These are phyloP conservation scores for Trichoderma asperellum DNA, from an alignment of 2,329 filamentous ascomycete genomes.

Conservation along the genomic window DNA sequence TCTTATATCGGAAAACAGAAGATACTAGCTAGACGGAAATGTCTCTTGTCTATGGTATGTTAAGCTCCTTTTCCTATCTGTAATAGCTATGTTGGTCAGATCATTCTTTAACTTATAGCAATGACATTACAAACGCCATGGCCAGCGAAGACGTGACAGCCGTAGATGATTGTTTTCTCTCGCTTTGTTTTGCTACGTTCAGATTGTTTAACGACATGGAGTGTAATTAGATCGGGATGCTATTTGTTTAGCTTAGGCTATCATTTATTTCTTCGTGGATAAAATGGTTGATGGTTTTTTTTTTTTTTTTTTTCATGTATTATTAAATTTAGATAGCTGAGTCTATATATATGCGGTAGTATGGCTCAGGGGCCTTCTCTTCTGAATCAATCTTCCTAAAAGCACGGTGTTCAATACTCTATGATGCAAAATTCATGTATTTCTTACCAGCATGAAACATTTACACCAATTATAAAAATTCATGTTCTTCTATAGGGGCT, in stretches of 20 bases:
- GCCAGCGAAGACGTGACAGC: neutral
- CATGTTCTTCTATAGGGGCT: neutral
- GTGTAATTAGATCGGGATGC: too few relatives aligned
- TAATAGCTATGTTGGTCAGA: neutral
- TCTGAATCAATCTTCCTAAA: neutral
- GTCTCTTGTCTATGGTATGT: neutral
- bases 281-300: too few relatives aligned
- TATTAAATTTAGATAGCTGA: too few relatives aligned
- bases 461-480: neutral
- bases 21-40: neutral
- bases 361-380: too few relatives aligned
- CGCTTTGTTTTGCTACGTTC: too few relatives aligned
- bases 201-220: too few relatives aligned
- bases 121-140: neutral
- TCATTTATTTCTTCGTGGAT: too few relatives aligned
- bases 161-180: neutral
- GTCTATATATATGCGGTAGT: too few relatives aligned
- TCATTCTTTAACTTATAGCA: neutral
- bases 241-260: too few relatives aligned
- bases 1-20: neutral
- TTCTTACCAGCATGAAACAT: neutral
- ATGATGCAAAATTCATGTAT: neutral
- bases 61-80: neutral
- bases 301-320: too few relatives aligned
- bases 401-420: neutral